Evolutionary conservation across 352 stramenopile species (phyloP), one percentile per base, ranked within the genome.

Genomic region (Pythium phragmiticola): DNA sequence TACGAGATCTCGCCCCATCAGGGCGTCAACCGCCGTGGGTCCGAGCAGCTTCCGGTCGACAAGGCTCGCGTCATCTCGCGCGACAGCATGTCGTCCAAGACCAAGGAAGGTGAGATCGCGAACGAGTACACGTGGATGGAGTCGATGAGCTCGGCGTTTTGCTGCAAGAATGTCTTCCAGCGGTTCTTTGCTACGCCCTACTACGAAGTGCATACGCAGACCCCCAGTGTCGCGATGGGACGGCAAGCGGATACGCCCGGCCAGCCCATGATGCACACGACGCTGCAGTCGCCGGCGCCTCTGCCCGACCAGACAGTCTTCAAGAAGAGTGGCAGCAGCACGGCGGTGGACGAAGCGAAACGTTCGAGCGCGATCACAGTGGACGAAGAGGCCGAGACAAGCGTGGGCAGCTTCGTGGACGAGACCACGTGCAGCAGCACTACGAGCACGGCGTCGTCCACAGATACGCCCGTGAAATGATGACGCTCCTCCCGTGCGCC

Each of bases 1-100:
- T 94, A 94, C 64, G 85, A 94, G 69, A 87, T 94, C 63, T 75
- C 78, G 17, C 80, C 85, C 28, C 83, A 92, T 51, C 76, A 91
- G 58, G 85, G 85, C 21, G 80, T 80, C 19, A 87, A 85, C 56
- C 84, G 80, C 53, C 70, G 78, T n/a, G 64, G 69, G 6, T 69
- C 74, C 13, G 66, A 75, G 2, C 68, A 72, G 30, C 64, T 93
- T 11, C 77, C 84, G 13, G 68, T 72, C 14, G 82, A 91, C 36
- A 80, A 80, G 46, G 70, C 79, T 21, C 77, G 72, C 37, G 74
- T 73, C 30, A 89, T 93, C 23, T 76, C 78, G n/a, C 65, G 64
- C 33, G 84, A 93, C 57, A 88, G 69, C 66, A 33, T 89, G 47
- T 77, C 69, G 55, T 80, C 69, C 57, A 75, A 76, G 69, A 65